Conservation (phyloP, 73 alveolate species). For the Breviolum minutum region DNA sequence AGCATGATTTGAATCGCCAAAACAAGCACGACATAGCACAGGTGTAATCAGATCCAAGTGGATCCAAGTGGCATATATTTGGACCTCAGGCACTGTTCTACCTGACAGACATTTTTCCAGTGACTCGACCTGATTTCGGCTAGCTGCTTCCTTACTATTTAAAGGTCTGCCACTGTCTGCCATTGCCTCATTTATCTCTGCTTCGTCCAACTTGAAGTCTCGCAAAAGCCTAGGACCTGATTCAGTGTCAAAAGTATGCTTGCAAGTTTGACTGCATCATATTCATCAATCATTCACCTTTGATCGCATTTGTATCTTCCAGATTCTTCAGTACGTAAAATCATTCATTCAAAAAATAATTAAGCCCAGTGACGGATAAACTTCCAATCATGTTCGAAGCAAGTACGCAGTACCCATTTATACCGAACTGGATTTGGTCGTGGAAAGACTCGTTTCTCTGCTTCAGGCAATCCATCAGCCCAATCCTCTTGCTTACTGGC, state of each 20-base stretch:
- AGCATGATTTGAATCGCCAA: too few relatives aligned
- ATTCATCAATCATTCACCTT: background rate
- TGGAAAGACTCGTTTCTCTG: slow-evolving; percentile 48
- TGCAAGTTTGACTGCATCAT: too few relatives aligned
- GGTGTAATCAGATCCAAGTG: too few relatives aligned
- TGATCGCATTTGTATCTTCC: background rate
- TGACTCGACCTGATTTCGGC: background rate
- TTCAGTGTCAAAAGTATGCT: background rate
- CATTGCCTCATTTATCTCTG: slow-evolving; percentile 11
- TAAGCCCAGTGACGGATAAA: slow-evolving; percentile 14
- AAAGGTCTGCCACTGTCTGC: too few relatives aligned
- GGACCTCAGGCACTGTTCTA: slow-evolving; percentile 16
- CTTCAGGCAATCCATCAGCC: slow-evolving; percentile 40
- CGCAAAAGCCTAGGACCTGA: background rate
- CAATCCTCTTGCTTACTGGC: background rate
- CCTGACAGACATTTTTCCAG: background rate
- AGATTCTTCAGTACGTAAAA: background rate
- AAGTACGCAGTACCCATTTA: slow-evolving; percentile 74
- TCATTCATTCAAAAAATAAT: background rate
- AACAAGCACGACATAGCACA: too few relatives aligned
- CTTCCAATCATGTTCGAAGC: slow-evolving; percentile 77
- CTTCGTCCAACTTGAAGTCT: background rate
- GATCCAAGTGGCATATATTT: slow-evolving; percentile 37
- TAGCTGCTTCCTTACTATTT: too few relatives aligned
- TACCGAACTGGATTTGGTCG: slow-evolving; percentile 18